Conservation (phyloP, 805 yeast genomes). For the Barnettozyma californica region DNA sequence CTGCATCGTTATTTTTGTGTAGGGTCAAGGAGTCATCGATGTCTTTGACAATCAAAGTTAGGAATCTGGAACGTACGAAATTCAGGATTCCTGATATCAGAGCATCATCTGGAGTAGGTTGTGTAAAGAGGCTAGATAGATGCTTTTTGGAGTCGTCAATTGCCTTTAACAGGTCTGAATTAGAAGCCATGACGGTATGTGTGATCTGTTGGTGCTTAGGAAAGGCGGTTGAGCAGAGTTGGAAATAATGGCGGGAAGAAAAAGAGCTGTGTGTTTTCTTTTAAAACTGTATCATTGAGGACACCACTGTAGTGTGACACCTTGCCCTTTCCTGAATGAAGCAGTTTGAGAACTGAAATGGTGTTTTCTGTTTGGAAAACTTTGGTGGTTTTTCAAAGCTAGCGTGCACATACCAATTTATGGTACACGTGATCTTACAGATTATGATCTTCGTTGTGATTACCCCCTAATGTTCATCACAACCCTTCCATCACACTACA, state of each 20-base stretch:
- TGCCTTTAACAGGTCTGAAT: not conserved
- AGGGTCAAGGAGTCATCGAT: slow-evolving; percentile 22
- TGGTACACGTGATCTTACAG: not conserved
- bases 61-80: slow-evolving; percentile 43
- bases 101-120: slow-evolving; percentile 18
- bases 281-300: not conserved
- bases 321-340: not conserved
- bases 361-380: not conserved
- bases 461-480: no score
- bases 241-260: not conserved
- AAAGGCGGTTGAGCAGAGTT: not conserved
- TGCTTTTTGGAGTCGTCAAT: slow-evolving; percentile 13
- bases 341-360: not conserved
- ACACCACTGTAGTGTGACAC: not conserved
- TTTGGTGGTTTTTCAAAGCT: not conserved
- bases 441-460: no score
- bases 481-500: no score
- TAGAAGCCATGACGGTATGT: slow-evolving; percentile 1
- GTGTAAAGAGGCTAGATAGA: slow-evolving; percentile 6
- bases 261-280: not conserved
- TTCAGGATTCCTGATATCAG: slow-evolving; percentile 38
- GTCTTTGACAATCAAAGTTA: slow-evolving; percentile 35
- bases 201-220: not conserved
- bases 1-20: not conserved
- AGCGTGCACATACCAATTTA: not conserved